Evolutionary conservation across 2,329 filamentous ascomycete species (phyloP), one percentile per base, ranked within the genome.

Genomic region (Fusarium falciforme): DNA sequence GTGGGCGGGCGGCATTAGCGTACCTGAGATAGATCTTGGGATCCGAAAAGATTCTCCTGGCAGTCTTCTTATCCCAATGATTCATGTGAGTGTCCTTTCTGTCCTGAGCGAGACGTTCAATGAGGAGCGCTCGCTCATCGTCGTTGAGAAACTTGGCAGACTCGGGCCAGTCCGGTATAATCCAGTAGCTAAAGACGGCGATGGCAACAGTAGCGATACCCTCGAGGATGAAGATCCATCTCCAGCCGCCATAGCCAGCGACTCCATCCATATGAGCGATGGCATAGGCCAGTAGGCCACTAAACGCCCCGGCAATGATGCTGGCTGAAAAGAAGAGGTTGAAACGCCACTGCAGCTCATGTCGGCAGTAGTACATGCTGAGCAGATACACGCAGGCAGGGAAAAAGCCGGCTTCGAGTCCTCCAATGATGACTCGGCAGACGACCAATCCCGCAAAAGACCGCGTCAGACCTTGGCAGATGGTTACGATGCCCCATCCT

Each of bases 51-150:
- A 62, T 36, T 10, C 60, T 33, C 42, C 29, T 52, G 60, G 60
- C 60, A 16, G 60, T 52, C 29, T 52, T 62, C 2, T 52, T 52
- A 16, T 72, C 68, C 0, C 72, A 64, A 22, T 73, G 66, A 6
- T 73, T 35, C 70, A 72, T 72, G 31, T n/a, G 67, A 0, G 68
- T 70, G 3, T 60, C 69, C 0, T 60, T 55, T 0, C 58, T 40
- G 1, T 67, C 64, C 4, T 49, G 49, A 77, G 79, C 2, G 55
- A 73, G 57, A 33, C 57, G 57, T 29, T 60, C 57, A 6, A 60
- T 22, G 12, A 61, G 59, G 22, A 61, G 29, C 5, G 12, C 59
- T 17, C 59, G 36, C 38, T 61, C 59, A 22, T 61, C 59, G n/a
- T 61, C 40, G 17, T 20, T 44, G 27, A 61, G 40, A 47, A 61